A percentile compares a stretch with the other conserved stretches of the same genome.
Conservation (phyloP, 2,329 filamentous ascomycete genomes). For the Exophiala sp. region DNA sequence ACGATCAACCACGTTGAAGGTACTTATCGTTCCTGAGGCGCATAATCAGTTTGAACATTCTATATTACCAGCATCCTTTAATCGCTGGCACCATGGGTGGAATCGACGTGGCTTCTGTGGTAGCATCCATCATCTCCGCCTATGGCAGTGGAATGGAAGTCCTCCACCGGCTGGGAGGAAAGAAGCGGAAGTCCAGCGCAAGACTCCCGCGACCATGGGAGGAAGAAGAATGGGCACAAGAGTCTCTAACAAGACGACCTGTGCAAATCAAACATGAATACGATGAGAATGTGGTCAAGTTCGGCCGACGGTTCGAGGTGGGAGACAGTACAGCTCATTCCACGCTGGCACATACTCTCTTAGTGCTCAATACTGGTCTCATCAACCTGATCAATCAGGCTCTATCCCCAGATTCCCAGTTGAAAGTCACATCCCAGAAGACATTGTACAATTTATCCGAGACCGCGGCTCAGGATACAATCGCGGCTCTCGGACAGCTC, state of each 20-base stretch:
- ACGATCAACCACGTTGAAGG: too few species aligned
- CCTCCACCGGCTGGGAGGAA: slow-evolving; percentile 23
- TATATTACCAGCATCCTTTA: too few species aligned
- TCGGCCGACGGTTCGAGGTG: slow-evolving; percentile 25
- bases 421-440: slow-evolving; percentile 13
- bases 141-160: slow-evolving; percentile 25
- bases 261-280: slow-evolving; percentile 24
- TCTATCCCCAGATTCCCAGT: slow-evolving; percentile 15
- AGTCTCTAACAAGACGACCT: slow-evolving; percentile 23
- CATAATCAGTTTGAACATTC: too few species aligned
- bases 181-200: slow-evolving; percentile 20
- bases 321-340: slow-evolving; percentile 26
- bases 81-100: slow-evolving; percentile 19
- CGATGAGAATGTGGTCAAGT: slow-evolving; percentile 22
- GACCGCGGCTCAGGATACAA: slow-evolving; percentile 27
- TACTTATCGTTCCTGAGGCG: too few species aligned
- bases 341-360: slow-evolving; percentile 28
- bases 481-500: slow-evolving; percentile 28
- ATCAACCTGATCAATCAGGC: slow-evolving; percentile 27
- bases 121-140: slow-evolving; percentile 27
- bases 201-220: slow-evolving; percentile 20
- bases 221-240: slow-evolving; percentile 25
- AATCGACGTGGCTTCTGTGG: slow-evolving; percentile 26
- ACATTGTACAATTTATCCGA: slow-evolving; percentile 26
- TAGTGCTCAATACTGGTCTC: slow-evolving; percentile 29